Base-by-base conservation (phyloP, 1,139 yeast genomes). In the Taphrina deformans region DNA sequence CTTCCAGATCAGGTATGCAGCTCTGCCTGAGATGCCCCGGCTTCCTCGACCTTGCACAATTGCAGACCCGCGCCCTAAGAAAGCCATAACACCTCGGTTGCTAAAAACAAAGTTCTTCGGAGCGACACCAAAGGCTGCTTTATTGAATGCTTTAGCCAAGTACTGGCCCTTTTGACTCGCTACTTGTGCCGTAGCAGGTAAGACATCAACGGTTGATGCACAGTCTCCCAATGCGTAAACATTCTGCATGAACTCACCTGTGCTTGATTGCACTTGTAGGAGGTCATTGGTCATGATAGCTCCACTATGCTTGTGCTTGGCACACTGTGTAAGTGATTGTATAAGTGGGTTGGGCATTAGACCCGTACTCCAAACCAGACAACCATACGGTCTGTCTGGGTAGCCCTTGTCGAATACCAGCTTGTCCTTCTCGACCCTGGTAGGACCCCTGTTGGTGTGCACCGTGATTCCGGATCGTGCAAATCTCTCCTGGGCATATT, bases 161-260 rank as follows among this genome's bases (percentile, higher is more conserved):
- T 55, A 84, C 73, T 21, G 21, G 14, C 38, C 65, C 46, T 60
- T 51, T 27, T 60, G 65, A 29, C 35, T 31, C 10, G 65, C 65
- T 10, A 60, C 65, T 60, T 60, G 65, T 14, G 65, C 65, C 18
- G 65, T 60, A n/a, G 65, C 65, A 10, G 65, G 65, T 16, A 60
- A 29, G 23, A 21, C 23, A 10, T 26, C 18, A 62, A 82, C 83
- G 69, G 85, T 79, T 0, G 88, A 83, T 0, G 88, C 77, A 71
- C 88, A 85, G 73, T 85, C 88, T 59, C 88, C 88, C 70, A 85
- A 82, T 1, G 88, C 88, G 70, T 85, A 85, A 33, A 84, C 85
- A 67, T 83, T 85, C 64, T 86, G 86, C 50, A 77, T 70, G 23
- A 85, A 85, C 4, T 86, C 81, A 46, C 88, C 65, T 4, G 38